Conservation (phyloP, 257 asterid genomes). For the Agastache rugosa region DNA sequence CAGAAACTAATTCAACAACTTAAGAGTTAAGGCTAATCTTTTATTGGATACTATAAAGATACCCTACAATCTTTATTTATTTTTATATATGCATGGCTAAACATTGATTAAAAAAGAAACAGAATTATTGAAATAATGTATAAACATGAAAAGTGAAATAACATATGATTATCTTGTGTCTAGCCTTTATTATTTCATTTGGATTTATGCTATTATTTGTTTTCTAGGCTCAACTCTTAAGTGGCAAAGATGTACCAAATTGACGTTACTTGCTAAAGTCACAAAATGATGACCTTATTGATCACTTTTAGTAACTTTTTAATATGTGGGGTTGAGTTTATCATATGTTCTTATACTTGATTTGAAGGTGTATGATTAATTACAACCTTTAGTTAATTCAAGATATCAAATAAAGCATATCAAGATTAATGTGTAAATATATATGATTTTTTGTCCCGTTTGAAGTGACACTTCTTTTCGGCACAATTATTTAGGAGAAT, state of each 20-base stretch:
- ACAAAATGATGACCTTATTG: constrained; percentile 32
- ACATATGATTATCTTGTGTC: constrained; percentile 27
- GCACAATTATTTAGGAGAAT: too few relatives aligned
- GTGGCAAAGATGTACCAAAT: constrained; percentile 32
- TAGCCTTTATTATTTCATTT: constrained; percentile 21
- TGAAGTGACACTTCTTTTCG: too few relatives aligned
- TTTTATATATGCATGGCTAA: neutral
- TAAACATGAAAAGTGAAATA: constrained; percentile 19
- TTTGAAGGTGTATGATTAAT: neutral
- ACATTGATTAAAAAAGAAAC: too few relatives aligned
- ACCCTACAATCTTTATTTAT: neutral
- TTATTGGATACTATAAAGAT: neutral
- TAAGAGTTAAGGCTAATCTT: neutral
- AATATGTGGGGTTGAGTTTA: constrained; percentile 31
- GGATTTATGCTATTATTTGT: constrained; percentile 17
- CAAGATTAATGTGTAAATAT: neutral
- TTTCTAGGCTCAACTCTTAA: constrained; percentile 12
- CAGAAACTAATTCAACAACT: neutral
- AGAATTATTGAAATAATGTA: neutral
- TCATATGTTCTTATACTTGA: constrained; percentile 17
- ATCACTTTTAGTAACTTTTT: constrained; percentile 21
- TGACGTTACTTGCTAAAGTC: constrained; percentile 28
- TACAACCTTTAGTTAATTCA: neutral
- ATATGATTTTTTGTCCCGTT: too few relatives aligned
- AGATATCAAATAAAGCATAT: neutral